A percentile compares a stretch with the other conserved stretches of the same genome.
Conservation (phyloP, 83 land plant species). For the Isoetes engelmannii region DNA sequence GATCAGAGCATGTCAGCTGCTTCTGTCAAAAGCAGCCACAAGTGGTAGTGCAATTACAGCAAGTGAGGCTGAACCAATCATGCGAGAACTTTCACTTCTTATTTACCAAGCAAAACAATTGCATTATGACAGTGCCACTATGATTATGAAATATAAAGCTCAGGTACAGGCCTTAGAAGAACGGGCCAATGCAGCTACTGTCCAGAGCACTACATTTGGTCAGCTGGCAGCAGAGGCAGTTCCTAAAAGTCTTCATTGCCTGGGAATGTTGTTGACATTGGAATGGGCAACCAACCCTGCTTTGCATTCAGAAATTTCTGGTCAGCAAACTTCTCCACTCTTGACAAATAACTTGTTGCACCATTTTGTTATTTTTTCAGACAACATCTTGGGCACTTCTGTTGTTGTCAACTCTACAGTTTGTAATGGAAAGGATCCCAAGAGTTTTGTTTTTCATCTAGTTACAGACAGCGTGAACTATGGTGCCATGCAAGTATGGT, state of each 20-base stretch:
- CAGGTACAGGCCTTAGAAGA: constrained; percentile 18
- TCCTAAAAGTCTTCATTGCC: constrained; percentile 18
- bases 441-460: constrained; percentile 12
- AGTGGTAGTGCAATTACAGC: not conserved
- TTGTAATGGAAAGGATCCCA: constrained; percentile 10
- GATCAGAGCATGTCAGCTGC: constrained; percentile 20
- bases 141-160: constrained; percentile 17
- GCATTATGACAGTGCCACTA: constrained; percentile 19
- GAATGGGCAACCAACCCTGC: constrained; percentile 15
- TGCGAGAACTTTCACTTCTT: constrained; percentile 4
- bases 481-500: constrained; percentile 21
- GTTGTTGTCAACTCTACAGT: constrained; percentile 20
- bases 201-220: constrained; percentile 22
- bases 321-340: not conserved
- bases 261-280: constrained; percentile 14
- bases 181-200: constrained; percentile 13
- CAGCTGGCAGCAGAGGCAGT: constrained; percentile 22
- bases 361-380: constrained; percentile 18
- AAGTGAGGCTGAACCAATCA: constrained; percentile 17
- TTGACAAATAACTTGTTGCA: constrained; percentile 4
- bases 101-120: constrained; percentile 17
- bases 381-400: constrained; percentile 14
- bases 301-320: not conserved
- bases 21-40: constrained; percentile 18
- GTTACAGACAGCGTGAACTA: constrained; percentile 20